Evolutionary conservation across 106 monocot genomes (phyloP).

Genomic region (Apostasia ramifera): DNA sequence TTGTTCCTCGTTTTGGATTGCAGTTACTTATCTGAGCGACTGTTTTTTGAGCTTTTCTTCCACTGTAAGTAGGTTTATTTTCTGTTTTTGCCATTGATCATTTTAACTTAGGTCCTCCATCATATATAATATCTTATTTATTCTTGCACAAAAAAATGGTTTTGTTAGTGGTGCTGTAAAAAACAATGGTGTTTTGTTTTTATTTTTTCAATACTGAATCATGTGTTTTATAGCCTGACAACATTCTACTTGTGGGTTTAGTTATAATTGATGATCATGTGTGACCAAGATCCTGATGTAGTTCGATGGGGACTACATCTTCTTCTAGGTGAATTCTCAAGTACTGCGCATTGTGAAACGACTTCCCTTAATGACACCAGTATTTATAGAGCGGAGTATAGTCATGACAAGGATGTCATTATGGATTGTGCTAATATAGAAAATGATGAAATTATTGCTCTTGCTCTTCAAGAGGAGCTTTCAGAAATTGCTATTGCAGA

Average conservation of each 20-base stretch:
- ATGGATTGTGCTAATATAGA: constrained; percentile 30
- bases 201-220: no score
- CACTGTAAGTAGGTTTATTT: no score
- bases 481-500: constrained; percentile 57
- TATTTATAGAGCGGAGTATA: constrained; percentile 15
- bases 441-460: constrained; percentile 76
- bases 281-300: constrained; percentile 74
- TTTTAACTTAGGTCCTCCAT: no score
- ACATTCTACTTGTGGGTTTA: not conserved
- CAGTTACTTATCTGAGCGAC: no score
- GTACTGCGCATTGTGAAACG: constrained; percentile 14
- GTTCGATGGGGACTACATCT: constrained; percentile 83
- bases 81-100: no score
- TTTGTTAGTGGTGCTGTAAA: no score
- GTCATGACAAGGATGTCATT: constrained; percentile 13
- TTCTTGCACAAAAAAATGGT: no score
- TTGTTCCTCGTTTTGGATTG: no score
- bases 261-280: constrained; percentile 33
- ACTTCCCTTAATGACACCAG: constrained; percentile 10
- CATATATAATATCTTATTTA: no score
- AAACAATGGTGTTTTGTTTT: no score
- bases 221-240: not conserved
- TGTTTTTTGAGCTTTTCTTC: no score
- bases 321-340: constrained; percentile 34
- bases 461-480: constrained; percentile 67